A percentile compares a stretch with the other conserved stretches of the same genome.
phyloP scores from a whole-genome alignment of 768 basidiomycete species.

The Russula sp. region DNA sequence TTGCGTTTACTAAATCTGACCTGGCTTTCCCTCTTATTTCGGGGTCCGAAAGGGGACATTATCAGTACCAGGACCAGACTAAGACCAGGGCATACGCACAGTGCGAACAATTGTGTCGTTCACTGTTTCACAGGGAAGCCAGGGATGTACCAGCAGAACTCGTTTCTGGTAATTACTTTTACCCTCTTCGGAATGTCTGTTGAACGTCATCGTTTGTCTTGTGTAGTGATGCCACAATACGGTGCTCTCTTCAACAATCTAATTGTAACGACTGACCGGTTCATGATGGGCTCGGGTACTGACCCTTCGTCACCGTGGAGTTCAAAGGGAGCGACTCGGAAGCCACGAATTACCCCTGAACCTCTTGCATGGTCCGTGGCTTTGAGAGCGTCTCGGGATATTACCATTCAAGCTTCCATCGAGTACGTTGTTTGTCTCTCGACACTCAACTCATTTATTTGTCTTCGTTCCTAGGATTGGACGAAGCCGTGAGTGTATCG shows the following conservation, averaged over 20 bases:
- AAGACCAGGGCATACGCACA: background rate
- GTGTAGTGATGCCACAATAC: background rate
- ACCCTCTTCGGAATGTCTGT: background rate
- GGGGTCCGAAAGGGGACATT: background rate
- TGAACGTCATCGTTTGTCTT: background rate
- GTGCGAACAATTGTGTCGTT: background rate
- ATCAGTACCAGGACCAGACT: background rate
- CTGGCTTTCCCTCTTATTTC: background rate
- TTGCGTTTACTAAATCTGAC: constrained; percentile 10
- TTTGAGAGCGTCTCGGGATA: constrained; percentile 1
- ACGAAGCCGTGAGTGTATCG: background rate
- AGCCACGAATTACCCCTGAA: background rate
- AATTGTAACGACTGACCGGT: background rate
- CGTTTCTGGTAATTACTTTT: background rate
- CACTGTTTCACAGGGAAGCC: background rate
- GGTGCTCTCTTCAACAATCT: background rate
- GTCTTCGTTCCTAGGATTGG: background rate
- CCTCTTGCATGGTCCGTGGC: constrained; percentile 14
- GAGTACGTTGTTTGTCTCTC: background rate
- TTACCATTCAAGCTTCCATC: constrained; percentile 11
- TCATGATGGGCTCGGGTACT: background rate
- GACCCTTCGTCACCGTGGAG: background rate
- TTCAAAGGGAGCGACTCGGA: background rate
- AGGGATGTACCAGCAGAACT: background rate
- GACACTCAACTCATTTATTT: background rate